A percentile compares a stretch with the other conserved stretches of the same genome.
Conservation (phyloP, 257 asterid species). For the Catharanthus roseus region DNA sequence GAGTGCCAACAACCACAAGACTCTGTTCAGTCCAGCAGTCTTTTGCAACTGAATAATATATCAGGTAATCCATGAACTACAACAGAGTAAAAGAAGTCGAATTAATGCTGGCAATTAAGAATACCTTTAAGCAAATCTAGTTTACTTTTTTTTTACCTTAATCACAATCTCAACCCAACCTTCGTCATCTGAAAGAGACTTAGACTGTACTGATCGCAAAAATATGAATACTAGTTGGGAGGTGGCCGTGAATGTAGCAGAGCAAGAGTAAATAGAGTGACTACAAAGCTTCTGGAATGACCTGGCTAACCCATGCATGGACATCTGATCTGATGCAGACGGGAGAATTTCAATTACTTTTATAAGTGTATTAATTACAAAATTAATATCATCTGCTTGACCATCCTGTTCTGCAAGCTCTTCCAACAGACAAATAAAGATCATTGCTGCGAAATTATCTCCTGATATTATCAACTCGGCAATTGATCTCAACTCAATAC, state of each 20-base stretch:
- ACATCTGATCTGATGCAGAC: constrained; percentile 68
- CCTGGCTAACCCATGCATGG: constrained; percentile 57
- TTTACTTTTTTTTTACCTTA: constrained; percentile 37
- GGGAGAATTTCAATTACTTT: constrained; percentile 55
- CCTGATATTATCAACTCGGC: constrained; percentile 65
- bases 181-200: constrained; percentile 48
- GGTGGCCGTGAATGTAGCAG: constrained; percentile 40
- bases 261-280: constrained; percentile 33
- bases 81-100: constrained; percentile 13
- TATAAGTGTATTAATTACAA: constrained; percentile 44
- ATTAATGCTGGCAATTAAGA: constrained; percentile 16
- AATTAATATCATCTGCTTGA: constrained; percentile 49
- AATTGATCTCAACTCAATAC: constrained; percentile 41
- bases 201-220: constrained; percentile 51
- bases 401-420: constrained; percentile 46
- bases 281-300: constrained; percentile 43
- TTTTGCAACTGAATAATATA: constrained; percentile 35
- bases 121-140: not conserved
- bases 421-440: constrained; percentile 50
- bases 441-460: constrained; percentile 52
- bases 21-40: constrained; percentile 60
- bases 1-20: constrained; percentile 44
- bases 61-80: constrained; percentile 59
- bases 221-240: constrained; percentile 45
- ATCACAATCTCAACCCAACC: constrained; percentile 61